Base-by-base conservation (phyloP, 1,284 basidiomycete species). In the Ustilago trichophora region DNA sequence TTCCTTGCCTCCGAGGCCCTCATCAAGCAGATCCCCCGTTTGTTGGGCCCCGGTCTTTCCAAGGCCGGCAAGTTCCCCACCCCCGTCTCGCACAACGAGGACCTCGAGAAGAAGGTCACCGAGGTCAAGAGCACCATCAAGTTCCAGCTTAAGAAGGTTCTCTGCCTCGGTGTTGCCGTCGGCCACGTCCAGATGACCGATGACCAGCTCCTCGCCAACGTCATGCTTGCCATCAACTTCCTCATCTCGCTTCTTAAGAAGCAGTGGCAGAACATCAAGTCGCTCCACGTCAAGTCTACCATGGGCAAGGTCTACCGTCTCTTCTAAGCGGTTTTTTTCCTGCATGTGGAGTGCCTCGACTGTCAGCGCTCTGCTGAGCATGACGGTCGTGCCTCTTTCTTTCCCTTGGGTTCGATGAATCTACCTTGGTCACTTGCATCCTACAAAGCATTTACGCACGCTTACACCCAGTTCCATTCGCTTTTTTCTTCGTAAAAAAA, bases 21-120 rank as follows among this genome's bases (percentile, higher is more conserved):
- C 77, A 98, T 99, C 88, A 98, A 97, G 88, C 95, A 98, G 86
- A 98, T 99, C 71, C 96, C 95, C 77, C 95, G 96, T 95, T 89
- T 98, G 59, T 89, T 98, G 73, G 95, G 95, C 70, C 95, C 96
- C 81, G 96, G 96, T 92, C 90, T 98, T 63, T 98, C 96, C 82
- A 98, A 98, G 87, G 95, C 96, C 78, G 96, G 96, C 83, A 98
- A 99, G 85, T 99, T 98, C 91, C 95, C 96, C 50, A 97, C 95
- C 62, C 83, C 83, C 48, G 88, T 99, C 83, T 91, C 92, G 24
- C 92, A 95, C 85, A 83, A 86, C 42, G 96, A 99, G 82, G 95
- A 98, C 85, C 86, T 99, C 53, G 83, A 82, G 83, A 91, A 89
- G 87, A 98, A 98, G 87, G 86, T 97, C 82, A 89, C 84, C 77